These are phyloP conservation scores for Dacryopinax spathularia DNA, from an alignment of 768 basidiomycete species.

Conservation along the genomic window DNA sequence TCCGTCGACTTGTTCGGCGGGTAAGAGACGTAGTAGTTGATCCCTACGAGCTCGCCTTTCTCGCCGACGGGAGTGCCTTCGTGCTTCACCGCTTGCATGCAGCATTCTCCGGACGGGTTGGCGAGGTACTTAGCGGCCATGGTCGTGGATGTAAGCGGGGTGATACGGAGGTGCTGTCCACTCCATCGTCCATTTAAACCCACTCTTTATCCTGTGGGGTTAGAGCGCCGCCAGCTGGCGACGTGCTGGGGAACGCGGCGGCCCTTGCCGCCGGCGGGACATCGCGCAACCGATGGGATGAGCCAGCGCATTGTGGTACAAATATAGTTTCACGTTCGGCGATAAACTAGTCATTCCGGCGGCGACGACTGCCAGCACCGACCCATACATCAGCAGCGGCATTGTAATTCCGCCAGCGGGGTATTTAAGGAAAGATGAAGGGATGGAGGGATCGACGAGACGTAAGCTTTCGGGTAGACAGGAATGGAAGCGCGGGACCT, in stretches of 20 bases:
- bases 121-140: slow-evolving; percentile 22
- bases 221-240: not conserved
- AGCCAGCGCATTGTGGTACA: too few relatives aligned
- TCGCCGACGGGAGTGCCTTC: slow-evolving; percentile 35
- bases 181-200: not conserved
- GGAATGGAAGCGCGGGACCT: too few relatives aligned
- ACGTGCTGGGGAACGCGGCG: not conserved
- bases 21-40: slow-evolving; percentile 43
- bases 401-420: too few relatives aligned
- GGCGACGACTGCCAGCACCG: too few relatives aligned
- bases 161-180: not conserved
- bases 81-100: slow-evolving; percentile 40
- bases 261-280: too few relatives aligned
- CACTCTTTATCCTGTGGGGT: not conserved
- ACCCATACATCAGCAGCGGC: too few relatives aligned
- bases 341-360: too few relatives aligned
- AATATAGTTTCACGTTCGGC: too few relatives aligned
- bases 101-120: slow-evolving; percentile 37
- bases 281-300: too few relatives aligned
- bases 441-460: too few relatives aligned
- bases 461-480: too few relatives aligned
- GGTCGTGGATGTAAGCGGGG: not conserved
- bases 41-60: slow-evolving; percentile 28
- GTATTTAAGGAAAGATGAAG: too few relatives aligned
- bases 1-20: slow-evolving; percentile 24